Evolutionary conservation across 768 basidiomycete genomes (phyloP).

Genomic region (Russula olivacea): DNA sequence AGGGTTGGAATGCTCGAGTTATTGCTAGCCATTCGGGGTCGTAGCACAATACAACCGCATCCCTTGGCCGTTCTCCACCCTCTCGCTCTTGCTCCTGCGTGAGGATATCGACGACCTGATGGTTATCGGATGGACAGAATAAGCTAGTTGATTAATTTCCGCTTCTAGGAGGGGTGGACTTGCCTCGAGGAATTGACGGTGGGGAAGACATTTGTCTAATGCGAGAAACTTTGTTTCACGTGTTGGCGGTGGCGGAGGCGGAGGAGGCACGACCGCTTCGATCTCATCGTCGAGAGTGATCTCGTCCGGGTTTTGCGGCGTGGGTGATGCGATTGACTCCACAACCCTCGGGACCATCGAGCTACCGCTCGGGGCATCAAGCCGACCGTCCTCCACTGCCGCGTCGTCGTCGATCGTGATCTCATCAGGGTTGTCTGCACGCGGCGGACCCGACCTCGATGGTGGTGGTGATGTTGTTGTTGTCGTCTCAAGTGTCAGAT

Average conservation of each 20-base stretch:
- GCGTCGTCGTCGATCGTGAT: conserved; percentile 44
- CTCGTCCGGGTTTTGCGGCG: conserved; percentile 44
- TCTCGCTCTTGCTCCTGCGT: neutral
- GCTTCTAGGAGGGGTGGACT: neutral
- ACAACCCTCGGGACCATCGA: neutral
- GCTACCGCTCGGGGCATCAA: neutral
- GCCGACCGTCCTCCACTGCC: conserved; percentile 26
- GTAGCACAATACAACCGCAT: conserved; percentile 48
- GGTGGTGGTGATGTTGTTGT: neutral
- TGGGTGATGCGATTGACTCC: neutral
- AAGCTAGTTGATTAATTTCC: neutral
- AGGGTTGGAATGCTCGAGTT: conserved; percentile 77
- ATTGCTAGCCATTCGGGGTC: conserved; percentile 96
- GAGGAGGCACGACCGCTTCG: conserved; percentile 34
- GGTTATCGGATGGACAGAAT: neutral
- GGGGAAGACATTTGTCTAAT: conserved; percentile 72
- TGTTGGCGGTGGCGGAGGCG: conserved; percentile 29
- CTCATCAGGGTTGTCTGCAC: conserved; percentile 43
- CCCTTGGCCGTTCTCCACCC: neutral
- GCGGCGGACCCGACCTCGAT: neutral
- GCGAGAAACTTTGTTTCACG: conserved; percentile 74
- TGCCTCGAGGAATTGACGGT: conserved; percentile 78
- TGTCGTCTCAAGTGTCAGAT: neutral
- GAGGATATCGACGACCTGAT: conserved; percentile 11
- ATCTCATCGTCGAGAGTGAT: conserved; percentile 45